Base-by-base conservation (phyloP, 345 rosid genomes). In the Murraya koenigii region DNA sequence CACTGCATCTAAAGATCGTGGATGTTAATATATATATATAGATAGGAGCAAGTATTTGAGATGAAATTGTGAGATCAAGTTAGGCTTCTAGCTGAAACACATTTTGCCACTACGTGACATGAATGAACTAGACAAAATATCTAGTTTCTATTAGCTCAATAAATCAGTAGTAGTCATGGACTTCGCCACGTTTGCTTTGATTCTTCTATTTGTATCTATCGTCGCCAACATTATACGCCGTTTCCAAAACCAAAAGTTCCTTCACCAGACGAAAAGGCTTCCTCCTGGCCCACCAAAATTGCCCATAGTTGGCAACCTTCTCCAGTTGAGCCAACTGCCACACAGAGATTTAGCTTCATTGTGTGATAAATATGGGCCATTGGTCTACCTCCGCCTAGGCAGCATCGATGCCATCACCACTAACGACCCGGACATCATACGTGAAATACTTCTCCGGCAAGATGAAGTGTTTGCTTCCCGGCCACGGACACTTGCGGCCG, bases 301-400 rank as follows among this genome's bases (percentile, higher is more conserved):
- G 99, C 97, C 98, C 26, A 28, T 93, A 0, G 79, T 92, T 11
- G 99, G 99, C 35, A 95, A 92, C 82, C 96, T 95, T 73, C 94
- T 95, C 60, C 99, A 92, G 11, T 38, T 94, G 66, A 88, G 93
- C 23, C 92, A 30, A 20, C 85, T 88, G 72, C 98, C 98, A 52
- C 99, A 93, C 62, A 72, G 94, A 6, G 97, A 93, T 81, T 61
- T 95, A 0, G 94, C 99, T 14, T 66, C 89, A 0, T 66, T 93
- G 0, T 93, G 98, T 76, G 79, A 85, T 64, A 85, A 80, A 65
- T 93, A 95, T 44, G 97, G 98, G 44, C 91, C 96, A 2, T 59
- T 95, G 19, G 97, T 93, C 67, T 92, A 95, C 82, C 96, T 95
- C 71, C 88, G 88, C 1, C 92, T 95, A 0, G 98, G 99, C 2